Evolutionary conservation across 164 flowering plant species (phyloP).

Genomic region (Annona cherimola): DNA sequence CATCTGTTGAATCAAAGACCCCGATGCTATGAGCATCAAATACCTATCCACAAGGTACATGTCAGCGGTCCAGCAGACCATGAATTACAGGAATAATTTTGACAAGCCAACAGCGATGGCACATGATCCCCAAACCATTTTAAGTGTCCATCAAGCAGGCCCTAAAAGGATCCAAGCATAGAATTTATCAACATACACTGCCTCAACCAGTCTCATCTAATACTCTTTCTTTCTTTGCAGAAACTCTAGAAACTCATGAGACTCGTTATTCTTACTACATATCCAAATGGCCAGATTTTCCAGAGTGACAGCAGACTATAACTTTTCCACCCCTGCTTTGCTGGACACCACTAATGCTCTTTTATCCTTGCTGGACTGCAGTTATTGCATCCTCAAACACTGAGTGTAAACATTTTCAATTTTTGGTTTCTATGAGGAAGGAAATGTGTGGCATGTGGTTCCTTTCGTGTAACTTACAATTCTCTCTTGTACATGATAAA

Average conservation of each 20-base stretch:
- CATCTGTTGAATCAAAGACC: not conserved
- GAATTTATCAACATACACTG: not conserved
- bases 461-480: not conserved
- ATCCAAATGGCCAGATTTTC: not conserved
- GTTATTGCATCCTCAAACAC: not conserved
- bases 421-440: not conserved
- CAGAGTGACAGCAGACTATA: not conserved
- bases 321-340: too few relatives aligned
- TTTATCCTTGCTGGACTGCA: not conserved
- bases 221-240: not conserved
- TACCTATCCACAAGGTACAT: not conserved
- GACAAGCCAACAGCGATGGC: not conserved
- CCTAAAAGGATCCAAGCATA: not conserved
- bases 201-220: not conserved
- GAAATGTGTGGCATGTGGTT: not conserved
- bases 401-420: not conserved
- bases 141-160: not conserved
- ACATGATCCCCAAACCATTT: not conserved
- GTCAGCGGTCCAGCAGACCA: not conserved
- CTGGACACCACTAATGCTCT: not conserved
- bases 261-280: not conserved
- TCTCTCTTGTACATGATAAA: not conserved
- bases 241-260: constrained; percentile 1
- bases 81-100: not conserved
- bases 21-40: not conserved